Percentiles rank a stretch among this genome's conserved stretches.
phyloP scores from a whole-genome alignment of 208 protist genomes.

The Vickermania ingenoplastis region DNA sequence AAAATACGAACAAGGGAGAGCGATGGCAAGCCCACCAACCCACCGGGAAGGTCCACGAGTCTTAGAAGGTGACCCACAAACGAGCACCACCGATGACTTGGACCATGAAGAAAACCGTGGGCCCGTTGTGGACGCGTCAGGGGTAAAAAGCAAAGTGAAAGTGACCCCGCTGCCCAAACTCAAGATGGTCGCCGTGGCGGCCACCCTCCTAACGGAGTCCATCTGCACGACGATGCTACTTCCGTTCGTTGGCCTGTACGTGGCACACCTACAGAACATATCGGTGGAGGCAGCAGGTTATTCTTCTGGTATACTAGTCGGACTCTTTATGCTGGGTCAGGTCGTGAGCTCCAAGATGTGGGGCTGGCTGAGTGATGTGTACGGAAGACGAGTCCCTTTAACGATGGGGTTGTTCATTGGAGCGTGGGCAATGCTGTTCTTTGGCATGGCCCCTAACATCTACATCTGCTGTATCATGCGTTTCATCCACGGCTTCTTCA shows the following conservation, averaged over 20 bases:
- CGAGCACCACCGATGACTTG: too few species aligned
- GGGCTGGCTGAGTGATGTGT: constrained; percentile 33
- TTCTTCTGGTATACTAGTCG: constrained; percentile 23
- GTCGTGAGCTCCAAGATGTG: constrained; percentile 23
- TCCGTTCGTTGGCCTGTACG: constrained; percentile 33
- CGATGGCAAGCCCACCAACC: too few species aligned
- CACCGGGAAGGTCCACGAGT: too few species aligned
- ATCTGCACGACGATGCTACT: constrained; percentile 32
- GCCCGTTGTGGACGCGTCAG: too few species aligned
- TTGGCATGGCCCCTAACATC: constrained; percentile 48
- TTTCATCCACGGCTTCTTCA: constrained; percentile 65
- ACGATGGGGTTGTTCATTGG: constrained; percentile 19
- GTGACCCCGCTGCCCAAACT: constrained; percentile 52
- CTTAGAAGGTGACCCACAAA: too few species aligned
- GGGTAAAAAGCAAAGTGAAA: constrained; percentile 9
- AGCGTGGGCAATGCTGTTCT: constrained; percentile 26
- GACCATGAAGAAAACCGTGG: too few species aligned
- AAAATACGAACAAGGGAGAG: too few species aligned
- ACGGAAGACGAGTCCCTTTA: constrained; percentile 24
- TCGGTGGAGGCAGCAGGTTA: constrained; percentile 26
- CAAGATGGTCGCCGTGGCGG: constrained; percentile 40
- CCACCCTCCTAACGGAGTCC: constrained; percentile 36
- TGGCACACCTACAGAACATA: constrained; percentile 14
- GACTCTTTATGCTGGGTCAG: constrained; percentile 41
- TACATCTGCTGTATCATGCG: constrained; percentile 37